Base-by-base conservation (phyloP, 208 protist species). In the Acanthamoeba culbertsoni region DNA sequence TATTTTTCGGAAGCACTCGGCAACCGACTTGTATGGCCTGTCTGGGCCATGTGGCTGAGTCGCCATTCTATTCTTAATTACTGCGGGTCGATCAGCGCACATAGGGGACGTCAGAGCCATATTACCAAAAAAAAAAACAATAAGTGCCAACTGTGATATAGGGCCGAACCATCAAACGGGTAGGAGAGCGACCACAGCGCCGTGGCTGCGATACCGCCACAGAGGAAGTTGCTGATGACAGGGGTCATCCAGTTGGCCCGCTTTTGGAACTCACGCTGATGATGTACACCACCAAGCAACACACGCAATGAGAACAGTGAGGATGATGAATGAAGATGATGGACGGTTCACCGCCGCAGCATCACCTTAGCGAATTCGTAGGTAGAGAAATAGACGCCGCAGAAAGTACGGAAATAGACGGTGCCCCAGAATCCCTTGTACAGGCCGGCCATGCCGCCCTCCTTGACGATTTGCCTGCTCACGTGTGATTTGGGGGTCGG, bases 371-470 rank as follows among this genome's bases (percentile, higher is more conserved):
- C 26, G 6, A 26, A 73, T 37, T 91, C 86, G 35, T 91, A 91
- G 35, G 86, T 40, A 37, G 42, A 48, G 23, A 91, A 91, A 33
- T 91, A 91, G 46, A 91, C 86, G 31, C 86, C 55, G 37, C 86
- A 91, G 62, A 91, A 91, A 40, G 86, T 73, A 31, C 86, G 86
- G 35, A 91, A 91, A 42, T 75, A 75, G 62, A 91, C 48, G 37
- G 86, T 91, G 57, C 86, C 86, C 86, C 86, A 91, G 40, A 91
- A 91, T 7, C 86, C 86, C 62, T 73, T 91, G 86, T 91, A 91
- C 28, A 91, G 8, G 40, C 86, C 86, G 37, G 48, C 31, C 12
- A 91, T 7, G n/a, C 86, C 86, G 23, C 62, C 62, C 48, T 65
- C 86, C 37, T 51, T 68, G 7, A 91, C 86, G 51, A 91, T 53